Conservation (phyloP, 2,329 filamentous ascomycete genomes). For the Colletotrichum filicis region DNA sequence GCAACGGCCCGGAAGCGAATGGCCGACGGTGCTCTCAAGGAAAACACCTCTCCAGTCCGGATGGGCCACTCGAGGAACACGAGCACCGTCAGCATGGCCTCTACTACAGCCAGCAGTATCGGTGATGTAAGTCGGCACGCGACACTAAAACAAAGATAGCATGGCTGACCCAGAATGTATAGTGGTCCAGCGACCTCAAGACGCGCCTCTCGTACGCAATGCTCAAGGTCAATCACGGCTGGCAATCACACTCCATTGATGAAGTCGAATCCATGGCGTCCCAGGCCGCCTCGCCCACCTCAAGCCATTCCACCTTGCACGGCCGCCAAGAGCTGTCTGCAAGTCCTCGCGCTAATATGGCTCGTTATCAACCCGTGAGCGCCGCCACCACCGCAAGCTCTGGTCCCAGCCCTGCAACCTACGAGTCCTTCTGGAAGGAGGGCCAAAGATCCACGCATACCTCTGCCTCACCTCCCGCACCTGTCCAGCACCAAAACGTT, state of each 20-base stretch:
- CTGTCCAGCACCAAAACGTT: constrained; percentile 46
- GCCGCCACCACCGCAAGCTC: constrained; percentile 41
- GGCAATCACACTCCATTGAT: constrained; percentile 82
- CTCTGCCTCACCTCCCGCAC: constrained; percentile 50
- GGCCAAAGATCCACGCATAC: constrained; percentile 15
- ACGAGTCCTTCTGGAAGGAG: constrained; percentile 59
- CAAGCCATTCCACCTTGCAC: constrained; percentile 67
- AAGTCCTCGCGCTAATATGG: constrained; percentile 56
- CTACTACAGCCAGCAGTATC: constrained; percentile 75
- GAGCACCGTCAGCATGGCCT: constrained; percentile 72
- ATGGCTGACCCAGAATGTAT: constrained; percentile 34
- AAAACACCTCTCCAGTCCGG: constrained; percentile 59
- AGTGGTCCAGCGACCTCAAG: constrained; percentile 83
- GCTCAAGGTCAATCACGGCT: constrained; percentile 91
- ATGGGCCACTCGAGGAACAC: constrained; percentile 76
- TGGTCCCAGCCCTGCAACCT: constrained; percentile 39
- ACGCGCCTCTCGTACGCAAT: constrained; percentile 92
- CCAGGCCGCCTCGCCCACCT: constrained; percentile 71
- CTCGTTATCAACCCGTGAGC: constrained; percentile 22
- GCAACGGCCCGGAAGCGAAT: constrained; percentile 74
- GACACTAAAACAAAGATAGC: not conserved
- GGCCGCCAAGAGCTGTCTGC: constrained; percentile 61
- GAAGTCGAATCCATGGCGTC: constrained; percentile 82
- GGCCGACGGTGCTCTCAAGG: constrained; percentile 79
- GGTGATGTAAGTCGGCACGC: constrained; percentile 71